Percentiles rank a stretch among this genome's conserved stretches.
Conservation (phyloP, 2,329 filamentous ascomycete species). For the Scortechinia acanthostroma region DNA sequence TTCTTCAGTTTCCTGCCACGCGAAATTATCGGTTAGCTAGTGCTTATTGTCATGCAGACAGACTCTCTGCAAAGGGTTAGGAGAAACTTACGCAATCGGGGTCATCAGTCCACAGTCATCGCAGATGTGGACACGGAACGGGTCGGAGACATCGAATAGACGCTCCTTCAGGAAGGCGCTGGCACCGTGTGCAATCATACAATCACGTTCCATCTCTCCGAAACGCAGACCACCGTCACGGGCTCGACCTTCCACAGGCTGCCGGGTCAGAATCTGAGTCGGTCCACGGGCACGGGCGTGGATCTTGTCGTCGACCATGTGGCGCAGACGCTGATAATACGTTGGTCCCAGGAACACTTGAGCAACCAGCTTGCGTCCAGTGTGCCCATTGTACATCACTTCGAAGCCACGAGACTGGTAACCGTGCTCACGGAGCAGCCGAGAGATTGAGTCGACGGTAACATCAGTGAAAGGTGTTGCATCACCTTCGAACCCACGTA, state of each 20-base stretch:
- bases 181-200: slow-evolving; percentile 99
- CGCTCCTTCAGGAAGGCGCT: slow-evolving; percentile 95
- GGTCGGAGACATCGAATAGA: slow-evolving; percentile 93
- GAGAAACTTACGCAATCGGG: slow-evolving; percentile 79
- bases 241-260: slow-evolving; percentile 96
- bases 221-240: slow-evolving; percentile 96
- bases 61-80: slow-evolving; percentile 4
- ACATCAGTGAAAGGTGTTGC: slow-evolving; percentile 97
- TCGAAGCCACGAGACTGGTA: slow-evolving; percentile 97
- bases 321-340: slow-evolving; percentile 95
- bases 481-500: slow-evolving; percentile 92
- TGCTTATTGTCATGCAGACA: slow-evolving; percentile 3
- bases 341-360: slow-evolving; percentile 97
- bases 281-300: slow-evolving; percentile 96
- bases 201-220: slow-evolving; percentile 99
- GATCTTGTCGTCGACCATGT: slow-evolving; percentile 99
- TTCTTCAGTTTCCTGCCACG: slow-evolving; percentile 86
- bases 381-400: slow-evolving; percentile 98
- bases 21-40: slow-evolving; percentile 25
- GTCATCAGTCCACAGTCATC: slow-evolving; percentile 99
- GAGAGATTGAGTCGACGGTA: slow-evolving; percentile 87
- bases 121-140: slow-evolving; percentile 95
- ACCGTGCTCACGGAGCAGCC: slow-evolving; percentile 77
- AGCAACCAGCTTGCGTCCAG: slow-evolving; percentile 82
- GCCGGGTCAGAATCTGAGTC: slow-evolving; percentile 91